Conservation (phyloP, 2,329 filamentous ascomycete species). For the Colletotrichum sp. region DNA sequence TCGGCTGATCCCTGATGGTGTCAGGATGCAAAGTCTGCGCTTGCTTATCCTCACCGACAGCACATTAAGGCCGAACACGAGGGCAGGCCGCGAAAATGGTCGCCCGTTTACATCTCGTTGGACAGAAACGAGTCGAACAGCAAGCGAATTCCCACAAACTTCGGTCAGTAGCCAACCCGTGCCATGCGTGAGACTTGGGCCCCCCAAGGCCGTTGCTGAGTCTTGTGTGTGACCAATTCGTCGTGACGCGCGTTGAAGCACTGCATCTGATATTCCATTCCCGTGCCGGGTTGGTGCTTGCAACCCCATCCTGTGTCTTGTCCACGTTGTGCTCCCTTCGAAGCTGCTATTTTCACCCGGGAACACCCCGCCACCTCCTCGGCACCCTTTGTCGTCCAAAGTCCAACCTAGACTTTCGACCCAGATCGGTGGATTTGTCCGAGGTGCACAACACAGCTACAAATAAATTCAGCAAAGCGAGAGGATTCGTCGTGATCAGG, state of each 20-base stretch:
- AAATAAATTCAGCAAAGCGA: not conserved
- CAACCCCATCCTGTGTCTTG: not conserved
- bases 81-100: not conserved
- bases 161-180: not conserved
- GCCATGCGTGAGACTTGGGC: not conserved
- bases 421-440: not conserved
- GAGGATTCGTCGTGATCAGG: not conserved
- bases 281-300: not conserved
- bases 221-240: not conserved
- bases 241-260: not conserved
- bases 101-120: not conserved
- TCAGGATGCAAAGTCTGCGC: not conserved
- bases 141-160: not conserved
- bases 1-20: not conserved
- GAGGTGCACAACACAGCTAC: not conserved
- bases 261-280: conserved; percentile 10
- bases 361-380: not conserved
- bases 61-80: not conserved
- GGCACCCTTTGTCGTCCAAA: not conserved
- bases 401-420: not conserved
- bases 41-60: not conserved
- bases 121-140: not conserved
- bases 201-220: not conserved
- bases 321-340: not conserved
- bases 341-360: not conserved